Conservation (phyloP, 2,329 filamentous ascomycete species). For the Cordyceps farinosa region DNA sequence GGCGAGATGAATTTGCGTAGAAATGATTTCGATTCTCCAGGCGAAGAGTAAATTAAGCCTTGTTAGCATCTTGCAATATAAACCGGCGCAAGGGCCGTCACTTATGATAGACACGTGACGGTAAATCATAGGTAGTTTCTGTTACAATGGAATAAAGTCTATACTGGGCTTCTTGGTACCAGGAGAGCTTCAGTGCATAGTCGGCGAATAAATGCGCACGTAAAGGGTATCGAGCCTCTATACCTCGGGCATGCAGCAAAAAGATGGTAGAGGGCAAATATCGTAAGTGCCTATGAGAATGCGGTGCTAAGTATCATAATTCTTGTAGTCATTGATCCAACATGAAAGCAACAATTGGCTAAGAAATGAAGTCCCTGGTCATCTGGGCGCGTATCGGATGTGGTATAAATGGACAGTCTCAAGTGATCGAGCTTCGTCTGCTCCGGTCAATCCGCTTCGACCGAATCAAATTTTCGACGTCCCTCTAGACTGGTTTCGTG, state of each 20-base stretch:
- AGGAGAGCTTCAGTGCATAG: background rate
- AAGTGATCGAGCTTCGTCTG: background rate
- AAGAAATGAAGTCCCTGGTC: background rate
- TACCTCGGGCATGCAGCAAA: background rate
- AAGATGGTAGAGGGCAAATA: background rate
- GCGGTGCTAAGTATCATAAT: background rate
- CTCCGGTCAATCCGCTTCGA: background rate
- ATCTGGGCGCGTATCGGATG: background rate
- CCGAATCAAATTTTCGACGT: background rate
- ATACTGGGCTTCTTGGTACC: background rate
- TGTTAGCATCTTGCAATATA: background rate
- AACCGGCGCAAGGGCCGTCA: background rate
- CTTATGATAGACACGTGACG: background rate
- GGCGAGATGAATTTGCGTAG: background rate
- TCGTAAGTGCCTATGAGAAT: background rate
- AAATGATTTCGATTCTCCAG: background rate
- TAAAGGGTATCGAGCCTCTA: background rate
- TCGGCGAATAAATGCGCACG: background rate
- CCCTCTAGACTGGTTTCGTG: background rate
- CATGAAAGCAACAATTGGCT: constrained; percentile 4
- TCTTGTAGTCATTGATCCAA: constrained; percentile 7
- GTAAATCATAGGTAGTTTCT: background rate
- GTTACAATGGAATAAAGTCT: background rate
- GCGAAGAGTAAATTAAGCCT: background rate
- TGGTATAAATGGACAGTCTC: background rate